phyloP scores from a whole-genome alignment of 192 early-diverging fungal genomes.

The Diversispora epigaea region DNA sequence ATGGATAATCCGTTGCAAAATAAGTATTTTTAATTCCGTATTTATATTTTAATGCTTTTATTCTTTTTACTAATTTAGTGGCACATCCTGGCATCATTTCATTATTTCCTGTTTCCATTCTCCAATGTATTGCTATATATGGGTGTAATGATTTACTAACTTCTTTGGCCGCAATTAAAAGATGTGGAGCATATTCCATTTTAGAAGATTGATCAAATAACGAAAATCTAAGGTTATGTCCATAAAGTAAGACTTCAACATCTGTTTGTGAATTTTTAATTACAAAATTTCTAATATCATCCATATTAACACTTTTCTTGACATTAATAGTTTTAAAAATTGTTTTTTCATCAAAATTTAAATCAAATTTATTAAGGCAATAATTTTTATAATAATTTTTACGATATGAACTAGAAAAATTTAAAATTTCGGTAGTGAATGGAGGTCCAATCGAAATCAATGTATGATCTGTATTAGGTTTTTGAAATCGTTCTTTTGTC shows the following conservation, averaged over 20 bases:
- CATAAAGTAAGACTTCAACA: background rate
- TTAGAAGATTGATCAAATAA: background rate
- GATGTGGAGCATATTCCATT: background rate
- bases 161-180: background rate
- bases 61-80: slow-evolving; percentile 13
- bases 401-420: background rate
- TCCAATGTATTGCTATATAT: slow-evolving; percentile 43
- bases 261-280: background rate
- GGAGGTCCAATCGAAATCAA: background rate
- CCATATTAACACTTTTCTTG: background rate
- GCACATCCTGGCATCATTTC: slow-evolving; percentile 33
- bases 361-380: background rate
- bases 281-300: background rate
- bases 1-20: slow-evolving; percentile 43
- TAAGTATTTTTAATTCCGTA: slow-evolving; percentile 28
- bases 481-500: background rate
- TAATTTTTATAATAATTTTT: background rate
- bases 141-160: slow-evolving; percentile 7
- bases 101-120: slow-evolving; percentile 36
- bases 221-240: background rate
- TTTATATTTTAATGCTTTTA: background rate
- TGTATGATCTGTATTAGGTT: background rate
- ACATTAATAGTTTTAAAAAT: background rate
- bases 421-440: background rate
- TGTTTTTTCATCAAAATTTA: background rate